Base-by-base conservation (phyloP, 768 basidiomycete species). In the Boletus vinaceobasis region DNA sequence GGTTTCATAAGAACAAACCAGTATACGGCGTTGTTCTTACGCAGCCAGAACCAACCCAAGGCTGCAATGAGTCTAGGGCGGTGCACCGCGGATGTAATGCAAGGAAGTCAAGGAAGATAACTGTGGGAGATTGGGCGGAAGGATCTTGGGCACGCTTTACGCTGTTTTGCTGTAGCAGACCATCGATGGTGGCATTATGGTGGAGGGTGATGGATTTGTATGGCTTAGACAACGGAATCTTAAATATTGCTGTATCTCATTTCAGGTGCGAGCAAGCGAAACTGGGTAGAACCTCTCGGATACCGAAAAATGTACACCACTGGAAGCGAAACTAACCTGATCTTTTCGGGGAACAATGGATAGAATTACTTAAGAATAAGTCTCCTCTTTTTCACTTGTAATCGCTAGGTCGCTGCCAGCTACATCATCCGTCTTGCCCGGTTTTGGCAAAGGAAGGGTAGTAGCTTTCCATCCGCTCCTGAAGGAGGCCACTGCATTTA, bases 401-500 rank as follows among this genome's bases (percentile, higher is more conserved):
- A 53, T 29, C 37, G 13, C 36, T 27, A 47, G 27, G 33, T 56
- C 56, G 32, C 43, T 50, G 19, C 47, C 60, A 29, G 21, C 17
- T 4, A 21, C 26, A 4, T 59, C 57, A 48, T 43, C 17, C 7
- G 27, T 9, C 33, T 48, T 55, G 21, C 26, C 17, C 14, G 11
- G 6, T 19, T 54, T 60, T 15, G 49, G 19, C 44, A 57, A 53
- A 38, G 60, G 52, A 5, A 68, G 47, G 8, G 84, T 79, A 15
- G 86, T 87, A 2, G 87, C 86, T 53, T 77, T 82, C 88, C 88
- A 90, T 4, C 86, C 86, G 36, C 79, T 80, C 61, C 83, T 73
- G 72, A 88, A 87, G 3, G 86, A 79, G 6, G 80, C 77, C 2
- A 86, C 59, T 11, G 78, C 85, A 19, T 84, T 84, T 31, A 77